phyloP scores from a whole-genome alignment of 2,329 filamentous ascomycete species.

The Aureobasidium sp. region DNA sequence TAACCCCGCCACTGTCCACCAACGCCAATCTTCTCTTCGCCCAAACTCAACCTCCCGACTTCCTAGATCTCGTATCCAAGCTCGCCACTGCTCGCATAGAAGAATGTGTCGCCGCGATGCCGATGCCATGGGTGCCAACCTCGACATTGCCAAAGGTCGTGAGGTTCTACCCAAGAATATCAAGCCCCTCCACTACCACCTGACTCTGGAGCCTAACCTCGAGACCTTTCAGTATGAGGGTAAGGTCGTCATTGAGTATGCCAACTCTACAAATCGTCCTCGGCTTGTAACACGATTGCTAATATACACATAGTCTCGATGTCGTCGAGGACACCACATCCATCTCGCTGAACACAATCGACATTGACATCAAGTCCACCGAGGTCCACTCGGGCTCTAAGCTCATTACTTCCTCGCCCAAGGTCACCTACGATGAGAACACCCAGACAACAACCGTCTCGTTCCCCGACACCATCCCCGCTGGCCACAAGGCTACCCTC shows the following conservation, averaged over 20 bases:
- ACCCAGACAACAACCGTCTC: constrained; percentile 74
- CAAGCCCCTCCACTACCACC: constrained; percentile 82
- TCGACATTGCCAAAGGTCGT: constrained; percentile 57
- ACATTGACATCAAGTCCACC: constrained; percentile 72
- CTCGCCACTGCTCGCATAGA: constrained; percentile 65
- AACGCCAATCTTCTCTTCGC: constrained; percentile 6
- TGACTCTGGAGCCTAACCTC: constrained; percentile 87
- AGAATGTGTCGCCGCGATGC: constrained; percentile 63
- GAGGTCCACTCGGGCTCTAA: constrained; percentile 56
- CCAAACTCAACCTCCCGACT: background rate
- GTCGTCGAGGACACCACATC: constrained; percentile 76
- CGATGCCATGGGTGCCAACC: constrained; percentile 43
- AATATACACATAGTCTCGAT: constrained; percentile 50
- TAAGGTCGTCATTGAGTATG: constrained; percentile 70
- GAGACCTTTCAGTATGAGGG: constrained; percentile 81
- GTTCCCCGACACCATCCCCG: constrained; percentile 63
- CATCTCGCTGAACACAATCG: constrained; percentile 79
- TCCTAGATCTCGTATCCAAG: background rate
- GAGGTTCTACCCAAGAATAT: constrained; percentile 89
- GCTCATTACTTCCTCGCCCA: constrained; percentile 53
- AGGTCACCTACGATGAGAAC: constrained; percentile 65
- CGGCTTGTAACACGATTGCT: background rate
- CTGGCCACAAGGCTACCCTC: constrained; percentile 69
- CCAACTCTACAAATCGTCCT: background rate
- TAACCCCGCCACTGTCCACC: background rate